Evolutionary conservation across 2,329 filamentous ascomycete genomes (phyloP), one percentile per base, ranked within the genome.

Genomic region (Colletotrichum horii): DNA sequence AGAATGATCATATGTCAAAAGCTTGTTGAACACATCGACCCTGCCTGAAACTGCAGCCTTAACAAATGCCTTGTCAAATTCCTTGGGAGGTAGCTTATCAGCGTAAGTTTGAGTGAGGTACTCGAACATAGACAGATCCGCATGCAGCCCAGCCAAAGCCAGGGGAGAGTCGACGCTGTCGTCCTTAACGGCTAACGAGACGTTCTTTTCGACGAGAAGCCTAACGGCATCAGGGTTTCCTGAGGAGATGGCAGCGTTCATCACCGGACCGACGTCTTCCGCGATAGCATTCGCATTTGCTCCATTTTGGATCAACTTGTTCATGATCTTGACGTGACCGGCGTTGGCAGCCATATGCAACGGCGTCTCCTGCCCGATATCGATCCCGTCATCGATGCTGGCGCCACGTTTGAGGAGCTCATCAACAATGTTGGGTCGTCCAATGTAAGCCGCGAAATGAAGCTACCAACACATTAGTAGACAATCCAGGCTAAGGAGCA

Each of bases 191-290:
- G 83, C 80, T 11, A 87, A 78, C 6, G 83, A 82, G 7, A 85
- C 85, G 19, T 84, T 81, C 9, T 82, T 79, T 26, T 84, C 81
- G 3, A 87, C 85, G 3, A 87, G 80, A 26, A 87, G 78, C 71
- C 83, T 82, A 3, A 87, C 85, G 1, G 85, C 84, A 2, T 82
- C 84, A 9, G 81, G 79, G 19, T 86, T 87, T 6, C 85, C 85
- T 2, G 85, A 87, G 12, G 79, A 81, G 12, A 87, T 87, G 2
- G 85, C 85, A 1, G 84, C 82, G 52, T 85, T 86, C 19, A 87
- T 82, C 0, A 87, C 85, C 0, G 82, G 83, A 0, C 84, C 74
- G 68, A 79, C 80, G 26, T 78, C 78, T 2, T 75, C 66, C 8
- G 77, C 79, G 61, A 72, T 76, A 2, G 84, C 84, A 58, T 87